Base-by-base conservation (phyloP, 2,329 filamentous ascomycete species). In the Falciphora oryzae region DNA sequence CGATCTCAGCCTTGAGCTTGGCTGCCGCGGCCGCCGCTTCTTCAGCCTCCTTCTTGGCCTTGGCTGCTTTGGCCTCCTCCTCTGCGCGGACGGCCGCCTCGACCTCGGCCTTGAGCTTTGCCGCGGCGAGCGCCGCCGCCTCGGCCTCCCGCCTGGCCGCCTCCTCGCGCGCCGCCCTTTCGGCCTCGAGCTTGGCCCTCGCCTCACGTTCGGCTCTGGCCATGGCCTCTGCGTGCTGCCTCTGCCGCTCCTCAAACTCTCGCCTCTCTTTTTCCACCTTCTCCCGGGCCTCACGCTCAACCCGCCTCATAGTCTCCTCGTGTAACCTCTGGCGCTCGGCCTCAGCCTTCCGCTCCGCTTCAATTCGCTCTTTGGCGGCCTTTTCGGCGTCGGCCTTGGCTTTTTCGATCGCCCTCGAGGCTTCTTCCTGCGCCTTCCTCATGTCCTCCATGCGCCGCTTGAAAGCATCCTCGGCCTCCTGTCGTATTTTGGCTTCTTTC, bases 141-240 rank as follows among this genome's bases (percentile, higher is more conserved):
- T 86, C 82, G 13, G 83, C 83, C 1, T 79, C 75, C 29, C 70
- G 76, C 67, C 78, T 80, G 67, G 68, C 70, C 67, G 68, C 69
- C 66, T 78, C 75, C 58, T 81, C 80, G 22, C 78, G 80, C 29
- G 77, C 70, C 65, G 81, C 77, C 44, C n/a, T 53, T 25, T 53
- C 44, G 18, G 44, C 44, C 44, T 53, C 18, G 18, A 53, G 18
- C 44, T 53, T 53, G 18, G 44, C 44, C 44, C 44, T 53, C 2
- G n/a, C 18, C n/a, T 53, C 44, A 3, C n/a, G 18, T 53, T 53
- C 44, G 6, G n/a, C n/a, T 11, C 44, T 14, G 22, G 44, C 44
- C 44, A 22, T 53, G 22, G n/a, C n/a, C 18, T n/a, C 44, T 25
- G 44, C 44, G 14, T 53, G 44, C 44, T n/a, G 5, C n/a, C 44